Evolutionary conservation across 805 yeast species (phyloP), one percentile per base, ranked within the genome.

Genomic region (Jamesozyma piceae): DNA sequence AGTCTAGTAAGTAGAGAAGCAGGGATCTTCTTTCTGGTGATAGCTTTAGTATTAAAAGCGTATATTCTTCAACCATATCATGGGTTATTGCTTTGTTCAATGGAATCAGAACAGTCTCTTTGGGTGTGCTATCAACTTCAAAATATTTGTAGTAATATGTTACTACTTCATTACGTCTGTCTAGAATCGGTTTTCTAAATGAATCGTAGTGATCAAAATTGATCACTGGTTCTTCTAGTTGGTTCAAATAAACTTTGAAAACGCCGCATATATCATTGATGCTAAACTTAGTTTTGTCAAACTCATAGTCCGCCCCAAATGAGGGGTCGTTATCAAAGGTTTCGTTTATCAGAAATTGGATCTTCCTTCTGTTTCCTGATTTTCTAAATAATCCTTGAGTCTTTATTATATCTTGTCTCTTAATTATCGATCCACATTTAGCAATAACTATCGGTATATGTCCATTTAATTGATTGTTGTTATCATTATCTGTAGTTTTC

Each of bases 221-320:
- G 17, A 90, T 78, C 43, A 90, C 70, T 0, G 97, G 97, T 53
- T 90, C 97, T 0, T 95, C 94, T 40, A 90, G 71, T 29, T 85
- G 78, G 55, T 88, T 86, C 48, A 92, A 69, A 59, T 74, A 90
- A 44, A 97, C 70, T 57, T 97, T 73, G 44, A 90, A 73, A 19
- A 90, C 70, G 19, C 90, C 82, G 2, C 97, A 94, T 1, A 95
- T 95, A 62, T 90, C 98, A 65, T 92, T 97, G 14, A 88, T 96
- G 1, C 85, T 85, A 64, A 76, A 90, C 1, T 94, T 94, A 39
- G 82, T 10, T 4, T 74, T 77, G 22, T 53, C 49, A 34, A 87
- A 71, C 47, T 80, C 80, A 43, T 85, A 77, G 21, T 43, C 30
- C 15, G n/a, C 17, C 11, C 97, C 98, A 59, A 81, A 92, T 45